Evolutionary conservation across 1,139 yeast species (phyloP).

Genomic region (Taphrina wiesneri): DNA sequence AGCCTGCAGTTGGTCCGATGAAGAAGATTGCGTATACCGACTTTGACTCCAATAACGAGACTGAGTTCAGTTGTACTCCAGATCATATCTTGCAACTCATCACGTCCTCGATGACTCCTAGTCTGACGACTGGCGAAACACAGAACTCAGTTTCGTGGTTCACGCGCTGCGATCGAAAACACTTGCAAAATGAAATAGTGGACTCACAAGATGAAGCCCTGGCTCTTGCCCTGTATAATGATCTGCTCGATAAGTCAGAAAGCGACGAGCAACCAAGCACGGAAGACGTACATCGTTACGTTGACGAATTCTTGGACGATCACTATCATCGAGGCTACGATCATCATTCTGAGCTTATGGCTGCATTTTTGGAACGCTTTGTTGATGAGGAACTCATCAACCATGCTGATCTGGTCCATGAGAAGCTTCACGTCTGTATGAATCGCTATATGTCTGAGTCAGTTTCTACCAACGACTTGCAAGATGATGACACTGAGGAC

Average conservation of each 20-base stretch:
- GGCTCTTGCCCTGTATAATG: not conserved
- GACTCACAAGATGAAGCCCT: not conserved
- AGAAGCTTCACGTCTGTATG: not conserved
- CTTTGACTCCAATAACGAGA: not conserved
- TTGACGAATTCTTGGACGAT: not conserved
- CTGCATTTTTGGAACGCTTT: not conserved
- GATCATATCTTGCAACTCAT: not conserved
- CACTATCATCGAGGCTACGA: not conserved
- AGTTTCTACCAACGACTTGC: not conserved
- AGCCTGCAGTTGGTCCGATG: not conserved
- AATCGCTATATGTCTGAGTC: not conserved
- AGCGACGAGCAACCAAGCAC: not conserved
- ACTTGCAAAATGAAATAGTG: not conserved
- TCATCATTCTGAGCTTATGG: not conserved
- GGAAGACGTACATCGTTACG: not conserved
- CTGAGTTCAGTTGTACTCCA: not conserved
- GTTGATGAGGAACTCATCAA: not conserved
- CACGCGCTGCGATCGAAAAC: not conserved
- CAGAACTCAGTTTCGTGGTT: not conserved
- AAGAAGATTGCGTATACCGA: not conserved
- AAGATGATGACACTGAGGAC: not conserved
- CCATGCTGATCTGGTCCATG: not conserved
- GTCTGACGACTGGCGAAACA: not conserved
- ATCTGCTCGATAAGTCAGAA: not conserved
- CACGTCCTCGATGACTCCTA: not conserved